Evolutionary conservation across 805 yeast genomes (phyloP).

Genomic region (Vanderwaltozyma polyspora): DNA sequence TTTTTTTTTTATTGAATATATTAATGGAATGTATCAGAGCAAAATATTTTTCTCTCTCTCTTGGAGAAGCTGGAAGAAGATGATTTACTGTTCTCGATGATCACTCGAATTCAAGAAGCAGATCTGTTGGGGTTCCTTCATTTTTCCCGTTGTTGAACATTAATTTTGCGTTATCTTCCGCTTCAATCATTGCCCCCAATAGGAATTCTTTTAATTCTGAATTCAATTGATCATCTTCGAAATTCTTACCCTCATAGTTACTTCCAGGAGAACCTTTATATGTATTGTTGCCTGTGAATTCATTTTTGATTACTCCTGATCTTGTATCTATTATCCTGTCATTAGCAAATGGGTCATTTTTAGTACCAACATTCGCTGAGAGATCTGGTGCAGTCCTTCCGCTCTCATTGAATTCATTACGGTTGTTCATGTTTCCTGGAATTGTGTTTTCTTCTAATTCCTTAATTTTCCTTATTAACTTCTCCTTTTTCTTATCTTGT

Average conservation of each 20-base stretch:
- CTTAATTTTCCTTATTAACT: constrained; percentile 31
- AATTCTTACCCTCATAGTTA: background rate
- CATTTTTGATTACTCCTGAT: constrained; percentile 1
- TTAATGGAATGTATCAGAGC: no score
- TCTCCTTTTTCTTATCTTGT: constrained; percentile 40
- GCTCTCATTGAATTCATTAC: no score
- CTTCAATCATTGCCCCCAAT: constrained; percentile 24
- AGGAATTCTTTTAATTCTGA: constrained; percentile 24
- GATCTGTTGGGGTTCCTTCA: constrained; percentile 17
- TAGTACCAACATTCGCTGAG: no score
- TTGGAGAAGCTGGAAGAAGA: no score
- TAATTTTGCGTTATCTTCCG: constrained; percentile 24
- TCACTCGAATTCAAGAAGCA: constrained; percentile 21
- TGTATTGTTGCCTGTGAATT: background rate
- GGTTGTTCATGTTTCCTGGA: no score
- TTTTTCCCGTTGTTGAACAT: constrained; percentile 15
- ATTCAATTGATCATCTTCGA: background rate
- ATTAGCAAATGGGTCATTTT: no score
- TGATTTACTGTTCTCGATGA: no score
- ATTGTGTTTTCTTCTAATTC: constrained; percentile 22
- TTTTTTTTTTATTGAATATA: no score
- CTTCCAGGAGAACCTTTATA: background rate
- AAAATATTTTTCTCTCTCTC: no score
- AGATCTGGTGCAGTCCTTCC: background rate
- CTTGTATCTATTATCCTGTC: constrained; percentile 23